Conservation (phyloP, 148 eudicot species). For the Arbutus unedo region DNA sequence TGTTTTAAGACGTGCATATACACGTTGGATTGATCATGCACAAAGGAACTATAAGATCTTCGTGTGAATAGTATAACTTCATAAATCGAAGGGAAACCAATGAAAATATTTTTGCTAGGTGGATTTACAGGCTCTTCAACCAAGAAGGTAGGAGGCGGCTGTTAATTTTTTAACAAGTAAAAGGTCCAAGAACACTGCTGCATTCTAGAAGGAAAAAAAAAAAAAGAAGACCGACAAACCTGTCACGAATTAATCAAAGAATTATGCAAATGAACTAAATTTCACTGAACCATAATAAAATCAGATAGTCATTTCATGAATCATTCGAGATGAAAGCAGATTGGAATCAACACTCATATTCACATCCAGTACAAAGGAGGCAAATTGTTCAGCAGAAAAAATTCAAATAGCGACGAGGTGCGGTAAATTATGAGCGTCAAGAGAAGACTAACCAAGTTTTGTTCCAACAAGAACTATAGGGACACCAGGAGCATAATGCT, state of each 20-base stretch:
- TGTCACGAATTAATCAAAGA: background rate
- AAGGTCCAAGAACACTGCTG: background rate
- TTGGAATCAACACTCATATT: background rate
- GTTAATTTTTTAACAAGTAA: background rate
- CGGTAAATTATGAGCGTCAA: background rate
- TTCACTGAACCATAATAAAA: background rate
- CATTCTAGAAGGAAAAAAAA: background rate
- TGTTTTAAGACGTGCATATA: background rate
- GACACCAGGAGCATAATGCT: slow-evolving; percentile 98
- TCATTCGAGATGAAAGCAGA: background rate
- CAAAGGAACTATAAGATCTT: background rate
- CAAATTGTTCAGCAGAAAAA: background rate
- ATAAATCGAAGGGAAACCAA: background rate
- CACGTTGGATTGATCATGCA: background rate
- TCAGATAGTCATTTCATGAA: background rate
- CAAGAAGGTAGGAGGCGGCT: background rate
- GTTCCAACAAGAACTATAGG: slow-evolving; percentile 98
- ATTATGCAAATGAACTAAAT: background rate
- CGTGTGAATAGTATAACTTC: background rate
- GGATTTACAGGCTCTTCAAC: background rate
- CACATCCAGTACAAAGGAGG: background rate
- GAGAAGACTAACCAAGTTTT: slow-evolving; percentile 74
- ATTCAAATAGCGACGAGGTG: background rate
- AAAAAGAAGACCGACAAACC: background rate
- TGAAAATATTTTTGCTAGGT: background rate